Base-by-base conservation (phyloP, 2,329 filamentous ascomycete species). In the Scorias spongiosa region DNA sequence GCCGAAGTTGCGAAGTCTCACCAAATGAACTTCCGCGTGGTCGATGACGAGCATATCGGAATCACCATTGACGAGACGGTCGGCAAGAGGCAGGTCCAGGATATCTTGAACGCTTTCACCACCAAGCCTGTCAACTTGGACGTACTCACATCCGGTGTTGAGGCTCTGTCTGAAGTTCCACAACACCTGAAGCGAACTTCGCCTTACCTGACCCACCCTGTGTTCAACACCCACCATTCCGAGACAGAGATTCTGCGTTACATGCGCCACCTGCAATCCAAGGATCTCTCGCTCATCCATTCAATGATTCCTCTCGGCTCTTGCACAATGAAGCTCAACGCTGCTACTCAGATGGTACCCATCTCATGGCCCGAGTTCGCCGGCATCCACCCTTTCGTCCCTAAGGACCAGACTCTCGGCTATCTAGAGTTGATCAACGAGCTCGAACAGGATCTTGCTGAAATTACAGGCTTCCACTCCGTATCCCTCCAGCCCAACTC, bases 321-420 rank as follows among this genome's bases (percentile, higher is more conserved):
- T 1, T 96, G 89, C 70, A 96, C 89, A 11, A 96, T 96, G 89
- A 96, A 96, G 71, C 78, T 95, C 43, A 95, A 95, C 62, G 84
- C 83, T 37, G 91, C 88, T 2, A 84, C 84, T 0, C 86, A 95
- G 67, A 95, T 96, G 89, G 75, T 84, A 12, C 82, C 88, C 7
- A 74, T 95, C 44, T 84, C 84, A 1, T 81, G 79, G 65, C 77
- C 80, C 1, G 76, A 80, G 41, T 85, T 88, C 57, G 75, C 83
- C 37, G 77, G 81, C 48, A 71, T 93, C 29, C 89, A 96, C 65
- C 89, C 89, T 0, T 86, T 87, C 56, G 75, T 80, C 32, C 81
- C 82, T 0, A 56, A 67, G 0, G 66, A 75, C 39, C 72, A 80
- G 50, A 74, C 78, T 28, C 65, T 71, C 49, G 84, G 85, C 12